Percentiles rank a stretch among this genome's conserved stretches.
Evolutionary conservation across 208 protist genomes (phyloP).

Genomic region (Spongospora subterranea): DNA sequence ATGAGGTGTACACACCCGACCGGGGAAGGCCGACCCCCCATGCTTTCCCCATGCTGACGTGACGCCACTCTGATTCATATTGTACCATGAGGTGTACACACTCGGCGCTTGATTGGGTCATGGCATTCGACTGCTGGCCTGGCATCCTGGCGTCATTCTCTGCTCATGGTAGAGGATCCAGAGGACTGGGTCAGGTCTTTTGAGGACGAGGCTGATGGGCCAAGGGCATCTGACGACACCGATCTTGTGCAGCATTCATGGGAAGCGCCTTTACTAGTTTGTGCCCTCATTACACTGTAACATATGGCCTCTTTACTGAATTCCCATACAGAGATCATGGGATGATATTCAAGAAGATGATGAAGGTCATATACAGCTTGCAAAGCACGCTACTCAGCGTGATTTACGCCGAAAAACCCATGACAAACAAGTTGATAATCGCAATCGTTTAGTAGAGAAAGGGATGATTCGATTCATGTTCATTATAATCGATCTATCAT

Average conservation of each 20-base stretch:
- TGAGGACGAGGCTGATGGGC: not conserved
- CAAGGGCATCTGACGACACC: not conserved
- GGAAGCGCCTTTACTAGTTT: slow-evolving; percentile 35
- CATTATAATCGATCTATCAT: slow-evolving; percentile 57
- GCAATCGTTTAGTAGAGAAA: slow-evolving; percentile 55
- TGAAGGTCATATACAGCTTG: slow-evolving; percentile 4
- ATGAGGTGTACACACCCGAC: no score
- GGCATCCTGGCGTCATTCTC: no score
- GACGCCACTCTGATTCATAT: no score
- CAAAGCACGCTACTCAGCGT: slow-evolving; percentile 36
- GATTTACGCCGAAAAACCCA: not conserved
- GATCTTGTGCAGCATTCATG: slow-evolving; percentile 53
- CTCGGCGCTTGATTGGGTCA: no score
- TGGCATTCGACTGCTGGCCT: no score
- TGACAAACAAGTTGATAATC: not conserved
- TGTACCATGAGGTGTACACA: no score
- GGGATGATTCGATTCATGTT: slow-evolving; percentile 59
- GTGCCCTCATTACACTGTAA: not conserved
- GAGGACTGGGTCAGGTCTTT: no score
- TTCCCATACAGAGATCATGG: slow-evolving; percentile 2
- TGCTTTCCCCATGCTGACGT: no score
- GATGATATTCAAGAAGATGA: slow-evolving; percentile 57
- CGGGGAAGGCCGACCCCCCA: no score
- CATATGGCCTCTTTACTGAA: not conserved
- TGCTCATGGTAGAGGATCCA: no score